These are phyloP conservation scores for Neoboletus brunneissimus DNA, from an alignment of 768 basidiomycete genomes.

Conservation along the genomic window DNA sequence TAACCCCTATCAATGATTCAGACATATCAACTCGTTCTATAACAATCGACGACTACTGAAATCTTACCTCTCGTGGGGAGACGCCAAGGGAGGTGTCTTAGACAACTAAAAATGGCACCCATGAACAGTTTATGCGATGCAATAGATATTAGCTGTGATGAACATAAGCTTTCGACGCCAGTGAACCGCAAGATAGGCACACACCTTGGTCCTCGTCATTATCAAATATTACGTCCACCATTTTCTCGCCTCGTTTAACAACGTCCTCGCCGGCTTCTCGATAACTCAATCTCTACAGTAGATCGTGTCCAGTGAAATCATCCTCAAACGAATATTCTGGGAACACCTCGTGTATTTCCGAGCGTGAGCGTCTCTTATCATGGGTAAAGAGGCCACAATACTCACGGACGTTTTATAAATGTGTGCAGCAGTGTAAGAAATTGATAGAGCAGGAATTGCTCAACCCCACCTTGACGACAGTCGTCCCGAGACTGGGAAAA, in stretches of 20 bases:
- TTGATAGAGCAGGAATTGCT: background rate
- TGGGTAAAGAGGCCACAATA: constrained; percentile 46
- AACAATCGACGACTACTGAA: background rate
- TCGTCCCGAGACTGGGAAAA: too few relatives aligned
- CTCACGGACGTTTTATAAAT: constrained; percentile 56
- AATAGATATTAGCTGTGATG: constrained; percentile 52
- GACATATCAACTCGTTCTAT: background rate
- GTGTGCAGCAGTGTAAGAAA: too few relatives aligned
- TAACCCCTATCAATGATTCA: too few relatives aligned
- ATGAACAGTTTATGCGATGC: constrained; percentile 62
- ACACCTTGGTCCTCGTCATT: constrained; percentile 41
- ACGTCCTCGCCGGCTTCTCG: constrained; percentile 15
- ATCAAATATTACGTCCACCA: constrained; percentile 46
- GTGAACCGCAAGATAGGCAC: constrained; percentile 16
- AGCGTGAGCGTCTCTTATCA: constrained; percentile 28
- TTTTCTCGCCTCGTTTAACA: constrained; percentile 43
- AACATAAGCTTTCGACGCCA: background rate
- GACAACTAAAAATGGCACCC: constrained; percentile 45
- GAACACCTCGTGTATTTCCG: constrained; percentile 36
- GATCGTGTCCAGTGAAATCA: constrained; percentile 57
- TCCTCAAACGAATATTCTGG: constrained; percentile 50
- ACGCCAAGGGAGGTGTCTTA: constrained; percentile 41
- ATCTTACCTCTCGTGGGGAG: constrained; percentile 59
- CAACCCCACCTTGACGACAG: constrained; percentile 50
- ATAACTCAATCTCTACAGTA: constrained; percentile 52